phyloP scores from a whole-genome alignment of 352 stramenopile genomes.

The Peronospora belbahrii region DNA sequence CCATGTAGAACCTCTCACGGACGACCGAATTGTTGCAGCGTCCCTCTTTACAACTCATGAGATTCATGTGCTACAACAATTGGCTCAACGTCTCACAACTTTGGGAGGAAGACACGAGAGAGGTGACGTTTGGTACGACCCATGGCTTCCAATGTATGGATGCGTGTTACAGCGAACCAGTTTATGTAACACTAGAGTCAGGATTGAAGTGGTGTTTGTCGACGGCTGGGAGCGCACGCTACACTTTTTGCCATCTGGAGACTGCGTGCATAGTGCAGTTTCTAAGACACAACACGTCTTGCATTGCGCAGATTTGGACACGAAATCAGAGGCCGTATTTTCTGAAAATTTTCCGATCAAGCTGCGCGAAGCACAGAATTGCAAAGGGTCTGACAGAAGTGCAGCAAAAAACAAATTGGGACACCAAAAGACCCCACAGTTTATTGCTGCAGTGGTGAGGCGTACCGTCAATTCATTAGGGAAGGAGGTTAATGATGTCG shows the following conservation, averaged over 20 bases:
- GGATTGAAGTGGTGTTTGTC: constrained; percentile 31
- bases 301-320: constrained; percentile 29
- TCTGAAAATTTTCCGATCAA: neutral
- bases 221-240: constrained; percentile 35
- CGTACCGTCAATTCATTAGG: constrained; percentile 8
- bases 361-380: constrained; percentile 18
- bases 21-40: constrained; percentile 21
- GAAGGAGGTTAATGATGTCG: neutral
- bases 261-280: constrained; percentile 34
- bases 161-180: constrained; percentile 31
- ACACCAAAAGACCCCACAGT: constrained; percentile 50
- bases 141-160: constrained; percentile 45
- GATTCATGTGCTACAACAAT: constrained; percentile 13
- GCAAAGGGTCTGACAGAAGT: constrained; percentile 23
- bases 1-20: constrained; percentile 4
- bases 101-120: neutral
- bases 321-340: constrained; percentile 7
- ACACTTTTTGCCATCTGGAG: constrained; percentile 23
- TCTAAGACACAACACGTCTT: constrained; percentile 18
- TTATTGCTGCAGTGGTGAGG: constrained; percentile 30
- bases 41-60: constrained; percentile 25
- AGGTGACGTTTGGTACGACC: constrained; percentile 25
- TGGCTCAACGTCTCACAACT: constrained; percentile 4
- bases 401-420: constrained; percentile 20
- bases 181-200: constrained; percentile 13